Conservation (phyloP, 129 eudicot genomes). For the Deinandra increscens region DNA sequence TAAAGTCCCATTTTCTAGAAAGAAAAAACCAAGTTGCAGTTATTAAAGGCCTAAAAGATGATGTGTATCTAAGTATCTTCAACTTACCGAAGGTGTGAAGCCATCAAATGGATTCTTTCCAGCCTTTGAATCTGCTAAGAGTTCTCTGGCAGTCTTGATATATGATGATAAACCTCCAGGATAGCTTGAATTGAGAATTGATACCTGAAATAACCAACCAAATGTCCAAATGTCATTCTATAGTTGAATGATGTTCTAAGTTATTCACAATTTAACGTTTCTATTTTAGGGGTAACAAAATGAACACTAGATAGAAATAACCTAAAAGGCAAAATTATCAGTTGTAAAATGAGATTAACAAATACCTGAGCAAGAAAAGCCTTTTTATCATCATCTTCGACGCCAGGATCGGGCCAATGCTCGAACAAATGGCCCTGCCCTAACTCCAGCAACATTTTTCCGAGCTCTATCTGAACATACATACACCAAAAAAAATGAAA, state of each 20-base stretch:
- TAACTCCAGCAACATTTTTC: conserved; percentile 64
- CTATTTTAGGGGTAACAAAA: neutral
- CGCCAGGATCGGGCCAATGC: conserved; percentile 83
- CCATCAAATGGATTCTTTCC: conserved; percentile 99
- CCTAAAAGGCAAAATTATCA: neutral
- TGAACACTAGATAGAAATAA: neutral
- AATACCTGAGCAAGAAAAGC: conserved; percentile 75
- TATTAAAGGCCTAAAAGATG: conserved; percentile 1
- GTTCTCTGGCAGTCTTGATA: conserved; percentile 82
- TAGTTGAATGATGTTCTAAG: too few species aligned
- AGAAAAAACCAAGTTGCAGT: neutral
- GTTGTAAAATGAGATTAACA: neutral
- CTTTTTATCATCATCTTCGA: conserved; percentile 65
- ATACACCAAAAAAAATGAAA: conserved; percentile 2
- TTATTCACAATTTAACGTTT: neutral
- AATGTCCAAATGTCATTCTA: conserved; percentile 21
- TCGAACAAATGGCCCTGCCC: conserved; percentile 81
- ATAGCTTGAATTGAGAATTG: conserved; percentile 76
- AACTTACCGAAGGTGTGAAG: conserved; percentile 94
- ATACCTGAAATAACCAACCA: conserved; percentile 47
- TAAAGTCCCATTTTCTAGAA: neutral
- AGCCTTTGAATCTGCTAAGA: conserved; percentile 87
- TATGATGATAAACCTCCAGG: conserved; percentile 91
- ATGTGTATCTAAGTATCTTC: too few species aligned
- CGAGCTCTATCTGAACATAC: conserved; percentile 57